Conservation (phyloP, 1,284 basidiomycete genomes). For the Tylopilus sp. region DNA sequence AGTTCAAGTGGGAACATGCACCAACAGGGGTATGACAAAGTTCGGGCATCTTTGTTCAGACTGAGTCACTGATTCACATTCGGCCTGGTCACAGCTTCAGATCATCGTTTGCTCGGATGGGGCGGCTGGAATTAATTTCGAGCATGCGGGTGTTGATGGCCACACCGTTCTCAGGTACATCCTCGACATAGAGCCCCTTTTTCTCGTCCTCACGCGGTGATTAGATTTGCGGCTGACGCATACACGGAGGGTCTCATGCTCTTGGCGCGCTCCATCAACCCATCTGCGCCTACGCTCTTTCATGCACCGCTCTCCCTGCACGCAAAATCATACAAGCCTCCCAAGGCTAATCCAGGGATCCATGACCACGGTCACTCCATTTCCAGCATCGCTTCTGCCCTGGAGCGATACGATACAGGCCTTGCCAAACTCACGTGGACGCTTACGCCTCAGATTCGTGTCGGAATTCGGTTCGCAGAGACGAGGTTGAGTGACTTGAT, state of each 20-base stretch:
- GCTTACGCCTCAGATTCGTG: slow-evolving; percentile 74
- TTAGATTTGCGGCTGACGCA: slow-evolving; percentile 79
- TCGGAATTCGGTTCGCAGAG: slow-evolving; percentile 90
- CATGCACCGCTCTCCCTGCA: slow-evolving; percentile 82
- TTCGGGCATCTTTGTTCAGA: slow-evolving; percentile 21
- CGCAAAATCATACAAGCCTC: slow-evolving; percentile 67
- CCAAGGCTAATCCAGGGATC: slow-evolving; percentile 24
- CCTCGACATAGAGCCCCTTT: background rate
- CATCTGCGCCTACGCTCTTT: slow-evolving; percentile 88
- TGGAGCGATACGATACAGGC: slow-evolving; percentile 55
- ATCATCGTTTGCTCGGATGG: slow-evolving; percentile 92
- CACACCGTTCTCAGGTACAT: slow-evolving; percentile 81
- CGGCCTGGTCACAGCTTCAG: slow-evolving; percentile 58
- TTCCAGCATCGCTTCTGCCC: slow-evolving; percentile 33
- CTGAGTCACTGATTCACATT: background rate
- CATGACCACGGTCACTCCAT: slow-evolving; percentile 28
- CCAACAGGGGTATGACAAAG: slow-evolving; percentile 89
- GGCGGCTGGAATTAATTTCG: slow-evolving; percentile 95
- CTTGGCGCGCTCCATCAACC: slow-evolving; percentile 91
- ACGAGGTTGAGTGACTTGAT: slow-evolving; percentile 92
- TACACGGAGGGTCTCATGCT: slow-evolving; percentile 96
- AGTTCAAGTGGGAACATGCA: slow-evolving; percentile 93
- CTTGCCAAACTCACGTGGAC: slow-evolving; percentile 97
- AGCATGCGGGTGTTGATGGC: slow-evolving; percentile 96
- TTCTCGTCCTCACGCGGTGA: slow-evolving; percentile 1